Base-by-base conservation (phyloP, 129 eudicot species). In the Cynara cardunculus region DNA sequence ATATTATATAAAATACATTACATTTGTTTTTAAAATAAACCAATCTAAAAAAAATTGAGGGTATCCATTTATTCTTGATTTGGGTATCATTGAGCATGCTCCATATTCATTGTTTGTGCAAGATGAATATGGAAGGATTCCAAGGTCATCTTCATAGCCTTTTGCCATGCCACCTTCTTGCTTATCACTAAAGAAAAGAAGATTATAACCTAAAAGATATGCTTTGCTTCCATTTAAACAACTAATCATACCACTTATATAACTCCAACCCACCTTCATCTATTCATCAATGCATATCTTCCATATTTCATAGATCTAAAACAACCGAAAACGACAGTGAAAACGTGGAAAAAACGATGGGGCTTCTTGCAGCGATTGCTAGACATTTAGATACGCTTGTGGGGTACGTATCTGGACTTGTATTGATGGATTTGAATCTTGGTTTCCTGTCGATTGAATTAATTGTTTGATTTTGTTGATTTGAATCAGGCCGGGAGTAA, bases 401-500 rank as follows among this genome's bases (percentile, higher is more conserved):
- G 16, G 91, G 94, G 94, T 90, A 85, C 13, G 18, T 66, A 46
- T 76, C 49, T 34, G 71, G 37, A 27, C 21, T 26, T 68, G 5
- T n/a, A 7, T 35, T 32, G 14, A 10, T 65, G 11, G 16, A 75
- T 24, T 76, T 39, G 19, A 28, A 2, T 19, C 16, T 22, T 13
- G 26, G 10, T 75, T 2, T 14, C 18, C 2, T 1, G 0, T 31
- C 30, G 2, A 31, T 44, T 8, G 13, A 9, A 19, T 78, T 81
- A 72, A 85, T 72, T 44, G 61, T 77, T 72, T 74, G 4, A 28
- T 64, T 35, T 76, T 75, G 74, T 81, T 68, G 21, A 2, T 78
- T 13, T 25, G 67, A 34, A 79, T n/a, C 89, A 94, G 99, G 81
- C 99, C 99, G 2, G 97, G 94, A 72, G 86, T 90, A 76, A 92